Conservation (phyloP, 768 basidiomycete species). For the Infundibulicybe gibba region DNA sequence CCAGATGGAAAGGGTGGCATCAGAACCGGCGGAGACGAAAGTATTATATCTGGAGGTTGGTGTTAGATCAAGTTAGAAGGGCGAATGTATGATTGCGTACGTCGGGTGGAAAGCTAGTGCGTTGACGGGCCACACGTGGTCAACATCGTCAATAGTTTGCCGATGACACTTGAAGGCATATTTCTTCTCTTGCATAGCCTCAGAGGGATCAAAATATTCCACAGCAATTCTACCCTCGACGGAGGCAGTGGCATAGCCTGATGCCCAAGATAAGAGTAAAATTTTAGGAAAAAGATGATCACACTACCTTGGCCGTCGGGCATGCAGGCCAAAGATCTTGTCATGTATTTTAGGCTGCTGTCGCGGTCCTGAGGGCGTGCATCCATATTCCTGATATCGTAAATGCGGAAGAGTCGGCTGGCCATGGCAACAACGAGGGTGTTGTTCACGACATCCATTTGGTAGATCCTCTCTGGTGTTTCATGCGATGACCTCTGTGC, state of each 20-base stretch:
- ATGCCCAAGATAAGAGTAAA: background rate
- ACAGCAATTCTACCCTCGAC: slow-evolving; percentile 97
- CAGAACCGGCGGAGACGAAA: slow-evolving; percentile 93
- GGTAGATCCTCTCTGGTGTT: slow-evolving; percentile 83
- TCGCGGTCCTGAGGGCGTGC: slow-evolving; percentile 78
- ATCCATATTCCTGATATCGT: slow-evolving; percentile 78
- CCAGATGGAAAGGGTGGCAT: slow-evolving; percentile 94
- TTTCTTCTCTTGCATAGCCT: slow-evolving; percentile 74
- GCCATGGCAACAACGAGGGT: slow-evolving; percentile 93
- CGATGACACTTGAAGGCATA: slow-evolving; percentile 99
- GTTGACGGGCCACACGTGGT: slow-evolving; percentile 97
- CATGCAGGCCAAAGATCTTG: slow-evolving; percentile 89
- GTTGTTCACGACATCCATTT: slow-evolving; percentile 73
- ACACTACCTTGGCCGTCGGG: slow-evolving; percentile 77
- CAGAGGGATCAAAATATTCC: slow-evolving; percentile 89
- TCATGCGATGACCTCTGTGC: slow-evolving; percentile 56
- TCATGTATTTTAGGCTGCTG: slow-evolving; percentile 95
- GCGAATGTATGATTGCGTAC: slow-evolving; percentile 28
- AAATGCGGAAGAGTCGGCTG: slow-evolving; percentile 85
- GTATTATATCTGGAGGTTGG: slow-evolving; percentile 68
- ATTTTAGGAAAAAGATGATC: background rate
- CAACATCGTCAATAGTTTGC: slow-evolving; percentile 83
- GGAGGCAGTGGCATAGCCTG: slow-evolving; percentile 90
- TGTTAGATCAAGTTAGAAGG: background rate
- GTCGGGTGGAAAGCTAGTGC: slow-evolving; percentile 90